These are phyloP conservation scores for Psilocybe sp. DNA, from an alignment of 768 basidiomycete species.

Conservation along the genomic window DNA sequence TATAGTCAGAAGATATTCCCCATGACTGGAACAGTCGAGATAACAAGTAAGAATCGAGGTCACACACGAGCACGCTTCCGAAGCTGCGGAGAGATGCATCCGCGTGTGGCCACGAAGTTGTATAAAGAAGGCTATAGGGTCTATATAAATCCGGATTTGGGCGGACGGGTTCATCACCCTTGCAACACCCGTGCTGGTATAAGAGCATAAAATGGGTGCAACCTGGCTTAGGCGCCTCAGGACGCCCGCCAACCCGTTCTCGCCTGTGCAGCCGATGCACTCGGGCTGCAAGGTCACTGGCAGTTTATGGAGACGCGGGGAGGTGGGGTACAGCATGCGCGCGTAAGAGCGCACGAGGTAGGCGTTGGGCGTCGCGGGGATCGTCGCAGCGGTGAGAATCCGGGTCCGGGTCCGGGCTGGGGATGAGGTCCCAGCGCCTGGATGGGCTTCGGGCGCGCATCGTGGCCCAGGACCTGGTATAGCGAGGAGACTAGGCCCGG, in stretches of 20 bases:
- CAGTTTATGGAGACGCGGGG: constrained; percentile 76
- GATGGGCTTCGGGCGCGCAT: constrained; percentile 70
- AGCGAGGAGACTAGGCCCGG: constrained; percentile 61
- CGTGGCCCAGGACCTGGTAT: constrained; percentile 51
- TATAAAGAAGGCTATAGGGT: no score
- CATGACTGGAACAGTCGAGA: no score
- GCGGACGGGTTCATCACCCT: no score
- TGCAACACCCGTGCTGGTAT: no score
- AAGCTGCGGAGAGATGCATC: no score
- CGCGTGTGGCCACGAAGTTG: no score
- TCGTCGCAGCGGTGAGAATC: constrained; percentile 87
- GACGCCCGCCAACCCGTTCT: constrained; percentile 79
- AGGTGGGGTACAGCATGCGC: constrained; percentile 64
- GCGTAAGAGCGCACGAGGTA: constrained; percentile 68
- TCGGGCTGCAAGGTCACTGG: constrained; percentile 70
- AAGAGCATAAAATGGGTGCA: no score
- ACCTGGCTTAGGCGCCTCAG: constrained; percentile 69
- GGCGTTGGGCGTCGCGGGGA: constrained; percentile 69
- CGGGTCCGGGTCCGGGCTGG: no score
- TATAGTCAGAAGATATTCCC: no score
- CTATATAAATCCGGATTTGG: no score
- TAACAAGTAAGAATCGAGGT: no score
- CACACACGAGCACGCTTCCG: no score
- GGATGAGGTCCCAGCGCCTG: constrained; percentile 75
- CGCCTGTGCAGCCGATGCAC: constrained; percentile 73